Evolutionary conservation across 768 basidiomycete species (phyloP).

Genomic region (Trametes sanguinea): DNA sequence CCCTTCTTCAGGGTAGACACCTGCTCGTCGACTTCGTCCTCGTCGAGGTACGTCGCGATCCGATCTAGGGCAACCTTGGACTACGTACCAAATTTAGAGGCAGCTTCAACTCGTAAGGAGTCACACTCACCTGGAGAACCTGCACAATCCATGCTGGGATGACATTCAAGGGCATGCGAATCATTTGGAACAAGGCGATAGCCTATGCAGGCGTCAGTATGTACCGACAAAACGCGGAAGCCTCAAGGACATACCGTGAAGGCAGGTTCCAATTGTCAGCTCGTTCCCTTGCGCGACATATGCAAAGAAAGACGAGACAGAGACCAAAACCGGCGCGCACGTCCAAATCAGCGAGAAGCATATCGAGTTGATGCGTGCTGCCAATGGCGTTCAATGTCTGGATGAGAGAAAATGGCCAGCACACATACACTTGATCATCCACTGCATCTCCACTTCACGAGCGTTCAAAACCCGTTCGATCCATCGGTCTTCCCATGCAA

Average conservation of each 20-base stretch:
- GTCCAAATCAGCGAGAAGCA: slow-evolving; percentile 75
- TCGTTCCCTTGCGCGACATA: slow-evolving; percentile 73
- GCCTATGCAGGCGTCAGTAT: slow-evolving; percentile 41
- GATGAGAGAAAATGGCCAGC: not conserved
- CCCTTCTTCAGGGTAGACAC: slow-evolving; percentile 56
- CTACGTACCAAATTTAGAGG: slow-evolving; percentile 29
- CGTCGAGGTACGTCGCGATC: slow-evolving; percentile 59
- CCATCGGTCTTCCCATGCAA: slow-evolving; percentile 82
- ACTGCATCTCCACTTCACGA: slow-evolving; percentile 68
- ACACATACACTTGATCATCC: slow-evolving; percentile 67
- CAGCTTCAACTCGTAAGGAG: not conserved
- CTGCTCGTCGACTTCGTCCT: slow-evolving; percentile 63
- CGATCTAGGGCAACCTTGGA: slow-evolving; percentile 60
- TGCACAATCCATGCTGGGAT: slow-evolving; percentile 82
- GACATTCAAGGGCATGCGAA: slow-evolving; percentile 74
- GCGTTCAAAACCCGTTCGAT: slow-evolving; percentile 64
- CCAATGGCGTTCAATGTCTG: not conserved
- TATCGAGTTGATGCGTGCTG: slow-evolving; percentile 71
- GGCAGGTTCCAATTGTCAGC: slow-evolving; percentile 75
- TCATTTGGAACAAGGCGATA: slow-evolving; percentile 84
- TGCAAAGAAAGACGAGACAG: slow-evolving; percentile 75
- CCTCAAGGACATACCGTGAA: slow-evolving; percentile 63
- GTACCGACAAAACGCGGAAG: no score
- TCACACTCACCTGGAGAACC: slow-evolving; percentile 52
- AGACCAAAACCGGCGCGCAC: slow-evolving; percentile 76